A percentile compares a stretch with the other conserved stretches of the same genome.
Conservation (phyloP, 768 basidiomycete species). For the Auriculariales sp. region DNA sequence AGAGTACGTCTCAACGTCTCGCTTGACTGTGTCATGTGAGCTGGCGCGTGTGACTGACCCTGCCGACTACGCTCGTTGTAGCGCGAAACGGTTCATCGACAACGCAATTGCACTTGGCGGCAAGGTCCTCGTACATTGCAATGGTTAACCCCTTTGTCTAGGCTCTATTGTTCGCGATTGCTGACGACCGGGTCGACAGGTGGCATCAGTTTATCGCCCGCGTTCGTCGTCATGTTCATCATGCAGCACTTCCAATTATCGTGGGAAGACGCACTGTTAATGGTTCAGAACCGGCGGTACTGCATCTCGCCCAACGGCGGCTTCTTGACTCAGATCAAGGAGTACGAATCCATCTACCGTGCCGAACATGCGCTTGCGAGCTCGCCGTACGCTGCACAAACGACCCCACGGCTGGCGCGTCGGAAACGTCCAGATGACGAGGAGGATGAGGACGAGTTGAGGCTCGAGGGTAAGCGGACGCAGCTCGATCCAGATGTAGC, state of each 20-base stretch:
- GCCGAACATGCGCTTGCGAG: conserved; percentile 55
- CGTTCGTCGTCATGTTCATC: conserved; percentile 87
- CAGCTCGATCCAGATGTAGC: neutral
- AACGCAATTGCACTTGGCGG: conserved; percentile 50
- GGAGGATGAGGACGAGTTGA: conserved; percentile 43
- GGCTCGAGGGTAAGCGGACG: conserved; percentile 1
- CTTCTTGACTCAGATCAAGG: conserved; percentile 88
- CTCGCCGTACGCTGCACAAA: conserved; percentile 33
- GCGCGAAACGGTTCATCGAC: conserved; percentile 67
- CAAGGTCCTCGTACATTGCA: conserved; percentile 78
- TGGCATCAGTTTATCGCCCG: conserved; percentile 75
- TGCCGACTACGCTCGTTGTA: conserved; percentile 19
- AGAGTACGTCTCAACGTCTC: conserved; percentile 28
- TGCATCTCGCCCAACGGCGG: conserved; percentile 89
- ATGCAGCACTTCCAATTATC: conserved; percentile 72
- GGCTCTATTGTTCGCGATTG: neutral
- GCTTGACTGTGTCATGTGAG: neutral
- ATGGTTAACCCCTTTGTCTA: conserved; percentile 33
- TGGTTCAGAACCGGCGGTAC: conserved; percentile 82
- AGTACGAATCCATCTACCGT: conserved; percentile 86
- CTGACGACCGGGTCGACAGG: conserved; percentile 25
- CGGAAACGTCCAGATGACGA: conserved; percentile 62
- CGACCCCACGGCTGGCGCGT: conserved; percentile 25
- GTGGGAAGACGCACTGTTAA: conserved; percentile 79
- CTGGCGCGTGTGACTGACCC: neutral